Percentiles rank a stretch among this genome's conserved stretches.
Conservation (phyloP, 768 basidiomycete species). For the Pulveroboletus sp. region DNA sequence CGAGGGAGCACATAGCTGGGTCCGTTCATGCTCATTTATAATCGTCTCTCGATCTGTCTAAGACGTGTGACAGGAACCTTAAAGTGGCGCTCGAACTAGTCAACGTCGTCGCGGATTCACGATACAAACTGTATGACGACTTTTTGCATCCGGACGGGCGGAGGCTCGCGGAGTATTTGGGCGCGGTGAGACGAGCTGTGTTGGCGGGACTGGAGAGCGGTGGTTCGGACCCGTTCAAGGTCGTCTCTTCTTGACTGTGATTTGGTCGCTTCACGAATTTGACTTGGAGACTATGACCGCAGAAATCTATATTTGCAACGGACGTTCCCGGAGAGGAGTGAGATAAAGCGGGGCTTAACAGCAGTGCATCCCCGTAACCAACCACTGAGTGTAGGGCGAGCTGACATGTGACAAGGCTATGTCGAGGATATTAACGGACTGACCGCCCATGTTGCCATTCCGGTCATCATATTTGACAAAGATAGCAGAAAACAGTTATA, state of each 20-base stretch:
- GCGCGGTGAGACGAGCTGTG: slow-evolving; percentile 65
- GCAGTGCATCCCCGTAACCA: not conserved
- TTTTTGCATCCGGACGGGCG: slow-evolving; percentile 62
- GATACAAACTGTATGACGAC: slow-evolving; percentile 81
- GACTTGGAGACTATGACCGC: not conserved
- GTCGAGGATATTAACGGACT: not conserved
- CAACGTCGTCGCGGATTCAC: slow-evolving; percentile 85
- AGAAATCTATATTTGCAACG: slow-evolving; percentile 1
- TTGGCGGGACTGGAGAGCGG: slow-evolving; percentile 69
- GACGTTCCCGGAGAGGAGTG: not conserved
- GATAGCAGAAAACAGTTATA: too few relatives aligned
- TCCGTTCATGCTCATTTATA: slow-evolving; percentile 40
- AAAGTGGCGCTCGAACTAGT: slow-evolving; percentile 70
- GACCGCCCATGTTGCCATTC: too few relatives aligned
- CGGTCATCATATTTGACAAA: too few relatives aligned
- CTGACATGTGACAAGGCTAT: slow-evolving; percentile 3
- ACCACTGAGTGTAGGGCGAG: not conserved
- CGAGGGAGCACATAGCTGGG: slow-evolving; percentile 63
- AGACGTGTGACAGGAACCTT: slow-evolving; percentile 53
- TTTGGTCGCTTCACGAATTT: not conserved
- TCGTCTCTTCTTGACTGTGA: slow-evolving; percentile 28
- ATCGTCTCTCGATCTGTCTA: not conserved
- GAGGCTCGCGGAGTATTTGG: slow-evolving; percentile 68
- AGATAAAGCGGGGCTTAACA: not conserved
- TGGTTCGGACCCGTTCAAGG: slow-evolving; percentile 72